Evolutionary conservation across 768 basidiomycete genomes (phyloP).

Genomic region (Mycena leptocephala): DNA sequence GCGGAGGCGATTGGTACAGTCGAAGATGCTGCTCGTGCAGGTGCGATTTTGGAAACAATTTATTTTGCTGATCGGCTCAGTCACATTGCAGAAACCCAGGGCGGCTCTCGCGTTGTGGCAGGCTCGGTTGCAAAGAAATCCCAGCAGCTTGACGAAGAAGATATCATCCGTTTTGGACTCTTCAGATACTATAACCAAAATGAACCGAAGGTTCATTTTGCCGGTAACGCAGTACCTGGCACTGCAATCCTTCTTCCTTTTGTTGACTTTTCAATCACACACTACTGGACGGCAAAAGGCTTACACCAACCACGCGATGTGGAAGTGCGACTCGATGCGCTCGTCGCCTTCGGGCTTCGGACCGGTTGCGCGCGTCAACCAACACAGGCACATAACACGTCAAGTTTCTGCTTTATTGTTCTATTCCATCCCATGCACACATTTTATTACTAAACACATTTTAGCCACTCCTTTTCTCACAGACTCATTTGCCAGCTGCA

Average conservation of each 20-base stretch:
- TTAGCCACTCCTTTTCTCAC: too few species aligned
- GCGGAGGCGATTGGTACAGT: slow-evolving; percentile 34
- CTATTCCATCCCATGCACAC: too few species aligned
- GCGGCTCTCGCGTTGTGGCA: neutral
- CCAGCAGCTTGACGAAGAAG: neutral
- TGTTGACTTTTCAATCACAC: slow-evolving; percentile 19
- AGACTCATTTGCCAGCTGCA: too few species aligned
- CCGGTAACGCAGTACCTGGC: neutral
- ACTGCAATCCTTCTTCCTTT: neutral
- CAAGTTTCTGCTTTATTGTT: too few species aligned
- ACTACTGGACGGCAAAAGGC: slow-evolving; percentile 36
- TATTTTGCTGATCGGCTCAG: neutral
- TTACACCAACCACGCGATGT: slow-evolving; percentile 21
- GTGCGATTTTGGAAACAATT: neutral
- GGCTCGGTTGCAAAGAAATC: neutral
- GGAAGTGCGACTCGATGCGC: too few species aligned
- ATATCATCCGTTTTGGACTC: neutral
- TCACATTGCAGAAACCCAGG: neutral
- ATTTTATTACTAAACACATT: too few species aligned
- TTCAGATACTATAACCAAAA: slow-evolving; percentile 18
- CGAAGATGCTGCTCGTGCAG: slow-evolving; percentile 21
- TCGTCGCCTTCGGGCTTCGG: too few species aligned
- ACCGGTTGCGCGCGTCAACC: too few species aligned
- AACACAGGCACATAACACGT: too few species aligned
- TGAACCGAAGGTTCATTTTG: neutral